Evolutionary conservation across 495 filamentous ascomycete genomes (phyloP).

Genomic region (Aspergillus funiculosus): DNA sequence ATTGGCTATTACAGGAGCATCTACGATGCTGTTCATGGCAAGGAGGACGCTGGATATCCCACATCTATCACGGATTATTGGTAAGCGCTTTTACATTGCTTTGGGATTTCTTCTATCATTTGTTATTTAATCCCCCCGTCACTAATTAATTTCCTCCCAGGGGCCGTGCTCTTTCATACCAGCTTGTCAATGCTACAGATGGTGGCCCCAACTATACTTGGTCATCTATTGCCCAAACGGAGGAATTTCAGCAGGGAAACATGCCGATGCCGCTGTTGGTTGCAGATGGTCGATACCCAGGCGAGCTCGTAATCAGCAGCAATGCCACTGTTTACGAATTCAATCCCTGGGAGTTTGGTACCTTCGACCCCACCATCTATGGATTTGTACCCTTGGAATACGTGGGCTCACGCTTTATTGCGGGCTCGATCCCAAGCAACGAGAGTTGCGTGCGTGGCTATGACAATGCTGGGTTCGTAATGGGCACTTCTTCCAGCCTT

Average conservation of each 20-base stretch:
- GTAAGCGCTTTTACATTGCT: background rate
- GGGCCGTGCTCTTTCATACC: slow-evolving; percentile 67
- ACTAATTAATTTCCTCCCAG: background rate
- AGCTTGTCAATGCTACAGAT: slow-evolving; percentile 64
- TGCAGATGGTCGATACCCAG: slow-evolving; percentile 64
- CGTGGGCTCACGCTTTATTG: slow-evolving; percentile 70
- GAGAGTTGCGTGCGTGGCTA: slow-evolving; percentile 70
- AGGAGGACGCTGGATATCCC: slow-evolving; percentile 65
- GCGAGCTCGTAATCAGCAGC: slow-evolving; percentile 53
- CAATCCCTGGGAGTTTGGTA: slow-evolving; percentile 80
- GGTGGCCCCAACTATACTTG: slow-evolving; percentile 78
- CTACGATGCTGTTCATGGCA: slow-evolving; percentile 53
- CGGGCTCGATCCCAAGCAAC: slow-evolving; percentile 50
- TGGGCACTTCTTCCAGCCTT: slow-evolving; percentile 79
- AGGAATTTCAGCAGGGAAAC: slow-evolving; percentile 57
- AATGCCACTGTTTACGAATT: slow-evolving; percentile 82
- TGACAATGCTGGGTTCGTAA: slow-evolving; percentile 79
- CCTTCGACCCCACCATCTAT: slow-evolving; percentile 71
- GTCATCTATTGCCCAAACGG: slow-evolving; percentile 69
- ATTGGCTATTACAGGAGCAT: slow-evolving; percentile 63
- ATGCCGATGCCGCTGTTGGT: slow-evolving; percentile 78
- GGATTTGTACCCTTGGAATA: slow-evolving; percentile 73
- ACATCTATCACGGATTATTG: slow-evolving; percentile 81
- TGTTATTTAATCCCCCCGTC: no score
- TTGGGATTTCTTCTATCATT: background rate